These are phyloP conservation scores for Moesziomyces antarcticus DNA, from an alignment of 1,284 basidiomycete species.

Conservation along the genomic window DNA sequence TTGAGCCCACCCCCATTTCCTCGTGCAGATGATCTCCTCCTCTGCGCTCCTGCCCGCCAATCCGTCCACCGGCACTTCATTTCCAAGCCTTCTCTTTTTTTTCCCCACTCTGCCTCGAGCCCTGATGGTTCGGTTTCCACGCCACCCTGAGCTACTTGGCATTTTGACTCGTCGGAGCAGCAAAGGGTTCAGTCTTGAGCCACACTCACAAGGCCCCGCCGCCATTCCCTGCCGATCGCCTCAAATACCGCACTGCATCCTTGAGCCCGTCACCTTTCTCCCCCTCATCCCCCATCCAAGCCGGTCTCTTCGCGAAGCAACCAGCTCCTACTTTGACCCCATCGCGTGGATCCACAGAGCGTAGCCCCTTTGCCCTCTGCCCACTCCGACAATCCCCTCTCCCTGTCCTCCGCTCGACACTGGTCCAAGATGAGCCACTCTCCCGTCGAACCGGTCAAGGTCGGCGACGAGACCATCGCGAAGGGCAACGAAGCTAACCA, in stretches of 20 bases:
- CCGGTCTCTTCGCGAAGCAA: neutral
- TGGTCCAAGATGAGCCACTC: conserved; percentile 26
- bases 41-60: neutral
- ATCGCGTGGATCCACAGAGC: conserved; percentile 1
- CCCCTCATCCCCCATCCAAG: neutral
- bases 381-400: neutral
- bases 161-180: too few species aligned
- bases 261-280: neutral
- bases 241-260: neutral
- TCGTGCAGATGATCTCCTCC: neutral
- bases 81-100: neutral
- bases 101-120: neutral
- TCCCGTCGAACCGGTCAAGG: conserved; percentile 27
- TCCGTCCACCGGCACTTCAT: neutral
- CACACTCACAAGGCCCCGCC: too few species aligned
- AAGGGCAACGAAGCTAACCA: conserved; percentile 22
- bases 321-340: neutral
- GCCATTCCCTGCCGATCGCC: neutral
- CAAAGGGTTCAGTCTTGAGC: neutral
- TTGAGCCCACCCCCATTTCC: neutral
- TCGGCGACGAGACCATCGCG: conserved; percentile 16
- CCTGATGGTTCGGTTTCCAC: too few species aligned
- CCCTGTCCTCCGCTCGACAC: neutral
- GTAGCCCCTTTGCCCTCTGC: conserved; percentile 1
- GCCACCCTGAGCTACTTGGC: too few species aligned